Evolutionary conservation across 208 protist species (phyloP), one percentile per base, ranked within the genome.

Genomic region (Endotrypanum monterogeii): DNA sequence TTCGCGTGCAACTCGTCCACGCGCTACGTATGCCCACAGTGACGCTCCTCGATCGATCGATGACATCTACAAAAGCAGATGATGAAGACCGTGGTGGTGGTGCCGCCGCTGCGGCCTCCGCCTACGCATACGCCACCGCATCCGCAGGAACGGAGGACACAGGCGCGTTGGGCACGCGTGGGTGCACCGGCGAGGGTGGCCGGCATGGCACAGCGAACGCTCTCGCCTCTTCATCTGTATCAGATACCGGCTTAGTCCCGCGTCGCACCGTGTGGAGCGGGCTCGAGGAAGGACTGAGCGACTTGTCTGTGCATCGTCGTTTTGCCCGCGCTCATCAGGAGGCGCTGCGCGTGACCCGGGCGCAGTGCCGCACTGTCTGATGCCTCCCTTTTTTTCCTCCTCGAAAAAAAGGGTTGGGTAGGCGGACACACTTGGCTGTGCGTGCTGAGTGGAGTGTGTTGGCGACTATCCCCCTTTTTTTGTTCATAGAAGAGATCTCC

Each of bases 301-400:
- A 94, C 52, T 51, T 94, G 16, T 82, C 92, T 5, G 81, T 96
- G 16, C 92, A 96, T 72, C 74, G 78, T 14, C 85, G 92, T 30
- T 96, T 96, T 81, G 86, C 82, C 1, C 86, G 89, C 44, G 92
- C 92, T 20, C 92, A 96, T 74, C 83, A 86, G 63, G 88, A 91
- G 66, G 92, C 92, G 39, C 58, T 89, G 55, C 82, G 87, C 8
- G 85, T 86, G 3, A 83, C 89, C 16, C 73, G 71, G 25, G 83
- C 85, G 23, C 85, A 94, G 68, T 80, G 71, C 2, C 83, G 84
- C 9, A 67, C 51, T 3, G 85, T 81, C 4, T 83, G 67, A 74
- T n/a, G 44, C 5, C 23, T 23, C 39, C 30, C 23, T 23, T 4
- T 46, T 46, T 46, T 9, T 12, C 41, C 9, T 46, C 41, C 7